A percentile compares a stretch with the other conserved stretches of the same genome.
Conservation (phyloP, 768 basidiomycete species). For the Tricholoma sp. region DNA sequence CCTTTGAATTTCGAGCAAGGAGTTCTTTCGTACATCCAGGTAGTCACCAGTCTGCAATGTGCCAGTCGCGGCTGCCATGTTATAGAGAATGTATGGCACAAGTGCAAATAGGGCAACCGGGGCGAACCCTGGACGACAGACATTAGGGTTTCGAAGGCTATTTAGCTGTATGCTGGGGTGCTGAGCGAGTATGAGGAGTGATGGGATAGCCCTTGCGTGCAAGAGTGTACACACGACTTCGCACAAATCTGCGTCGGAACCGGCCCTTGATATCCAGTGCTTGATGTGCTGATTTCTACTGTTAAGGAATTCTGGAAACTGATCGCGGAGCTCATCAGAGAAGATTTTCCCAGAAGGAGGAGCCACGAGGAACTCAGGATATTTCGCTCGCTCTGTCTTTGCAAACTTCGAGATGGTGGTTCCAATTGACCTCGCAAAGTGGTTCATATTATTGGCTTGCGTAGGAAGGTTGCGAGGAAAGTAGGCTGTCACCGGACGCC, state of each 20-base stretch:
- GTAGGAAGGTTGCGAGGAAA: slow-evolving; percentile 17
- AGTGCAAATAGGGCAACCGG: slow-evolving; percentile 25
- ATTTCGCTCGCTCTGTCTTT: slow-evolving; percentile 32
- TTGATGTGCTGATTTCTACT: slow-evolving; percentile 24
- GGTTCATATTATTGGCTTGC: slow-evolving; percentile 22
- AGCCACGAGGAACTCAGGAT: slow-evolving; percentile 12
- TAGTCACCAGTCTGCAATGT: neutral
- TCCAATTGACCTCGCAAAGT: slow-evolving; percentile 26
- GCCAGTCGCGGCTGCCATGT: slow-evolving; percentile 24
- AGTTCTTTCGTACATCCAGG: neutral
- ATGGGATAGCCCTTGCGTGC: slow-evolving; percentile 24
- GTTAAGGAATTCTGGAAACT: slow-evolving; percentile 26
- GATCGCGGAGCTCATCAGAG: slow-evolving; percentile 21
- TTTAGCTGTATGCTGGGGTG: slow-evolving; percentile 28
- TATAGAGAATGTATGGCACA: slow-evolving; percentile 31
- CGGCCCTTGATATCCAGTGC: slow-evolving; percentile 23
- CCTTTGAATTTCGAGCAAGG: no score
- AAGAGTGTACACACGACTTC: slow-evolving; percentile 32
- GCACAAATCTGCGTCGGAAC: slow-evolving; percentile 22
- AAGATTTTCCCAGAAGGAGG: slow-evolving; percentile 21
- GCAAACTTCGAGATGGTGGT: slow-evolving; percentile 27
- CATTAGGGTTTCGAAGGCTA: slow-evolving; percentile 20
- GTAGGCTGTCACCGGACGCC: slow-evolving; percentile 21
- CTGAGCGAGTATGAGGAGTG: slow-evolving; percentile 30
- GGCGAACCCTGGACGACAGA: slow-evolving; percentile 29